A percentile compares a stretch with the other conserved stretches of the same genome.
These are phyloP conservation scores for Oxytropis ochrocephala DNA, from an alignment of 306 rosid genomes.

Conservation along the genomic window DNA sequence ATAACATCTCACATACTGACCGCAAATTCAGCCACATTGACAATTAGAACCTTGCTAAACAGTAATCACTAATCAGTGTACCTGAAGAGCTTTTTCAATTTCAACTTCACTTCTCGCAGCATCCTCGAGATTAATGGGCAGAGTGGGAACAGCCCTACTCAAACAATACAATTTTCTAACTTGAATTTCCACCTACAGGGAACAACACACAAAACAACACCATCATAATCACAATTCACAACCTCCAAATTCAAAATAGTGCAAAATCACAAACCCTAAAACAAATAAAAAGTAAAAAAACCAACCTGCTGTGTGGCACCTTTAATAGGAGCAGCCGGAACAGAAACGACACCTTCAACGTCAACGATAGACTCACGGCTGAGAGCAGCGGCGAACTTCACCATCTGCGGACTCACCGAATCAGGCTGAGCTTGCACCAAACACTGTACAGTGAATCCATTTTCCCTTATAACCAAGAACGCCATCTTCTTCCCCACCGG, in stretches of 20 bases:
- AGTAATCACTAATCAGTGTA: conserved; percentile 13
- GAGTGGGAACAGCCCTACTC: conserved; percentile 55
- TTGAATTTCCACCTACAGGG: conserved; percentile 73
- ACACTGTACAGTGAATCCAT: conserved; percentile 77
- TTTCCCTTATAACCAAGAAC: conserved; percentile 64
- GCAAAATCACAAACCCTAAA: neutral
- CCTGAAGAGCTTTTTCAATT: conserved; percentile 68
- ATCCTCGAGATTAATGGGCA: conserved; percentile 79
- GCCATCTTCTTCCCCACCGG: conserved; percentile 91
- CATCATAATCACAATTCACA: neutral
- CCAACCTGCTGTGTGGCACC: conserved; percentile 79
- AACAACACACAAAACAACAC: neutral
- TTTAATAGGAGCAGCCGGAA: conserved; percentile 56
- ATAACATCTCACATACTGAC: neutral
- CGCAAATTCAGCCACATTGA: neutral
- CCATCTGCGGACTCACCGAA: conserved; percentile 76
- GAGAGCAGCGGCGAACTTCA: conserved; percentile 58
- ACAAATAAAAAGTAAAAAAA: neutral
- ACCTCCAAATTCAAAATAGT: neutral
- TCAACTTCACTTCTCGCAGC: conserved; percentile 85
- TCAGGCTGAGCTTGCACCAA: conserved; percentile 62
- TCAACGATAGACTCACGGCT: conserved; percentile 83
- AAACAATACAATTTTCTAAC: conserved; percentile 68
- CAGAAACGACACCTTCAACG: conserved; percentile 58
- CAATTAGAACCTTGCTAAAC: neutral